Percentiles rank a stretch among this genome's conserved stretches.
Conservation (phyloP, 2,329 filamentous ascomycete genomes). For the Penicillium sp. region DNA sequence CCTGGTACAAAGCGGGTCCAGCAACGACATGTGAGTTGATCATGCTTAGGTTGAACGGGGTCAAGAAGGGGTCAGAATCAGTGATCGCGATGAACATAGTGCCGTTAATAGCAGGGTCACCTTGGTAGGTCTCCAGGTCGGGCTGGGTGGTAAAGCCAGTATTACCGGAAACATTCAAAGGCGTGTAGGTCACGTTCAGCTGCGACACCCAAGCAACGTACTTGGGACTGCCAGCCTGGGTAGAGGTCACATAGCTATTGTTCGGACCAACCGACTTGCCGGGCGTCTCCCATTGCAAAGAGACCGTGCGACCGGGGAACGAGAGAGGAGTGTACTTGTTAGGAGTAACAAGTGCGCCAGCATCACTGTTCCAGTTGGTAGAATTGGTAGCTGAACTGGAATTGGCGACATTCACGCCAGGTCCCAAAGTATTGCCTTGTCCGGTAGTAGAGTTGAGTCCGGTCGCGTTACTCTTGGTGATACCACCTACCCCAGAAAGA, state of each 20-base stretch:
- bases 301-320: slow-evolving; percentile 70
- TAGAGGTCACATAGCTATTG: slow-evolving; percentile 72
- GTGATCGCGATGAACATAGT: slow-evolving; percentile 79
- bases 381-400: slow-evolving; percentile 51
- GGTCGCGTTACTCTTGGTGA: slow-evolving; percentile 48
- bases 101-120: slow-evolving; percentile 69
- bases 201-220: slow-evolving; percentile 77
- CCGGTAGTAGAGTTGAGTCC: slow-evolving; percentile 61
- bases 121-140: slow-evolving; percentile 63
- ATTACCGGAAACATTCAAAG: slow-evolving; percentile 53
- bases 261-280: slow-evolving; percentile 72
- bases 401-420: slow-evolving; percentile 37
- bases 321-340: slow-evolving; percentile 71
- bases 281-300: slow-evolving; percentile 69
- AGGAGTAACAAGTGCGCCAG: slow-evolving; percentile 62
- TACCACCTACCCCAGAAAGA: slow-evolving; percentile 34
- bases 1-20: slow-evolving; percentile 69
- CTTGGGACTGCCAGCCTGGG: slow-evolving; percentile 55
- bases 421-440: slow-evolving; percentile 43
- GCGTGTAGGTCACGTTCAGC: slow-evolving; percentile 70
- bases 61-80: slow-evolving; percentile 65
- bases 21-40: slow-evolving; percentile 76
- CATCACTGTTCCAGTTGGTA: slow-evolving; percentile 56
- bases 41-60: slow-evolving; percentile 71
- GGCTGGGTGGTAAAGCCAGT: slow-evolving; percentile 70